These are phyloP conservation scores for Agrostemma githago DNA, from an alignment of 148 eudicot genomes.

Conservation along the genomic window DNA sequence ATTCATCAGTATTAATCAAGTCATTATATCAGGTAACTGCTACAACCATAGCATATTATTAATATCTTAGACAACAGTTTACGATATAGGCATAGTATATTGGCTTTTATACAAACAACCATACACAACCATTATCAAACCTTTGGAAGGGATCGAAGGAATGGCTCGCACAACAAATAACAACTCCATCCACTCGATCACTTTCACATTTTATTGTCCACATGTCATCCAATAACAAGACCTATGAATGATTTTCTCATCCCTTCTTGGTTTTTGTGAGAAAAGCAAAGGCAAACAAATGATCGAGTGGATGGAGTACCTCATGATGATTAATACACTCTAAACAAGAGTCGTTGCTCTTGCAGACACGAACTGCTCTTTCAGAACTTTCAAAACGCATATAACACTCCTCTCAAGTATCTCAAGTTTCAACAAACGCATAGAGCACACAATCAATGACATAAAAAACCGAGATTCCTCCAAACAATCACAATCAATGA, in stretches of 20 bases:
- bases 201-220: too few relatives aligned
- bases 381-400: constrained; percentile 7
- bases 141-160: background rate
- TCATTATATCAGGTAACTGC: background rate
- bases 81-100: background rate
- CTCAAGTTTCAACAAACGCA: background rate
- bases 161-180: background rate
- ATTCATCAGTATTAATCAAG: background rate
- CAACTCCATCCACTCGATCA: too few relatives aligned
- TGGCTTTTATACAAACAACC: background rate
- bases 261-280: background rate
- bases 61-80: background rate
- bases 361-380: background rate
- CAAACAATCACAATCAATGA: background rate
- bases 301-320: background rate
- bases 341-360: background rate
- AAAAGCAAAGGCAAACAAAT: background rate
- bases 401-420: background rate
- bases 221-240: too few relatives aligned
- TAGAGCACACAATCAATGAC: background rate
- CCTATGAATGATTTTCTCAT: too few relatives aligned
- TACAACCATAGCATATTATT: background rate
- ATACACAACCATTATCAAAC: background rate
- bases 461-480: background rate
- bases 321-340: background rate